Conservation (phyloP, 106 monocot species). For the Allium fistulosum region DNA sequence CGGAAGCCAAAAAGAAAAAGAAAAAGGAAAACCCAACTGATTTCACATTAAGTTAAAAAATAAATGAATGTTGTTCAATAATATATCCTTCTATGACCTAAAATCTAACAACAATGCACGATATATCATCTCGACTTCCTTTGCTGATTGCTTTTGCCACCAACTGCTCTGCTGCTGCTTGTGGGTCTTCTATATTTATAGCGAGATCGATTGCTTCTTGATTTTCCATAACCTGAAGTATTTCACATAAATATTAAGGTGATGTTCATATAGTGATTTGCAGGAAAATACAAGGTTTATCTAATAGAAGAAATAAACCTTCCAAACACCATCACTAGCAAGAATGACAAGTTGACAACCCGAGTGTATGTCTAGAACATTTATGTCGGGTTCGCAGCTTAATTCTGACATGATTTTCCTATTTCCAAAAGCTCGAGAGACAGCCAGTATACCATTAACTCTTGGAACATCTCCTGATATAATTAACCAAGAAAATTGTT, state of each 20-base stretch:
- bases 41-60: too few relatives aligned
- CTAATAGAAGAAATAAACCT: slow-evolving; percentile 23
- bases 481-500: too few relatives aligned
- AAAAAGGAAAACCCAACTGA: too few relatives aligned
- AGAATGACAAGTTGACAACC: slow-evolving; percentile 51
- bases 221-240: slow-evolving; percentile 54
- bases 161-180: slow-evolving; percentile 51
- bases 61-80: too few relatives aligned
- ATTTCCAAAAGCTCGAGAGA: slow-evolving; percentile 81
- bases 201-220: slow-evolving; percentile 57
- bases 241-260: too few relatives aligned
- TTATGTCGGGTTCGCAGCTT: slow-evolving; percentile 63
- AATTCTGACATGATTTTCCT: slow-evolving; percentile 55
- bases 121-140: slow-evolving; percentile 69
- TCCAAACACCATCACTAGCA: slow-evolving; percentile 82
- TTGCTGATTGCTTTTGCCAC: slow-evolving; percentile 38
- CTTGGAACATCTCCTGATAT: slow-evolving; percentile 70
- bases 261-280: too few relatives aligned
- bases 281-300: too few relatives aligned
- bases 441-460: slow-evolving; percentile 74
- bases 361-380: slow-evolving; percentile 22
- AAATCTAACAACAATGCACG: slow-evolving; percentile 61
- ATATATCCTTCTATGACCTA: slow-evolving; percentile 12
- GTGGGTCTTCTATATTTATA: slow-evolving; percentile 40
- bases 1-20: too few relatives aligned